These are phyloP conservation scores for Naganishia vishniacii DNA, from an alignment of 768 basidiomycete species.

Conservation along the genomic window DNA sequence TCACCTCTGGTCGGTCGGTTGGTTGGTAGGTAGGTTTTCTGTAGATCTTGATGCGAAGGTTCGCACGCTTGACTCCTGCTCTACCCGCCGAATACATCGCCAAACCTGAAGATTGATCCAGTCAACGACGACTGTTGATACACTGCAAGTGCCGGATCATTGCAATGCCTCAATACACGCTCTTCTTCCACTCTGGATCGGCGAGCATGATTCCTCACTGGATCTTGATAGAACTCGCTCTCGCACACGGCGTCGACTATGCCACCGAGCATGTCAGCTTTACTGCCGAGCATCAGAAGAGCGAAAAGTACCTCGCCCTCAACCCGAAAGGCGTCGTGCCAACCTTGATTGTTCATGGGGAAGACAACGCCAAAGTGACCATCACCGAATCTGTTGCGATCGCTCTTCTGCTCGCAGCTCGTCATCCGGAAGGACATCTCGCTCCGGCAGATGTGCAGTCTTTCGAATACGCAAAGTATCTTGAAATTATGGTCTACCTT, in stretches of 20 bases:
- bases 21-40: no score
- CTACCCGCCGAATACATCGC: no score
- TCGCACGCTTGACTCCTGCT: no score
- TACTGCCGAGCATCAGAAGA: background rate
- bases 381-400: conserved; percentile 25
- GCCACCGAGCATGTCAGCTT: background rate
- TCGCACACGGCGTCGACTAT: background rate
- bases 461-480: conserved; percentile 15
- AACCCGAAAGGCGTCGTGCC: conserved; percentile 28
- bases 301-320: conserved; percentile 5
- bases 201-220: conserved; percentile 18
- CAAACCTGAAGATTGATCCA: no score
- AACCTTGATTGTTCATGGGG: conserved; percentile 1
- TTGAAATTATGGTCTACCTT: conserved; percentile 26
- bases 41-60: no score
- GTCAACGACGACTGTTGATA: no score
- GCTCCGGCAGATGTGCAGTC: conserved; percentile 15
- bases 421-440: conserved; percentile 21
- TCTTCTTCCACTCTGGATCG: conserved; percentile 8
- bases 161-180: conserved; percentile 2
- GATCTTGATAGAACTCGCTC: conserved; percentile 12
- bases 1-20: no score
- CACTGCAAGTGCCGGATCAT: background rate
- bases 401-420: conserved; percentile 23
- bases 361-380: background rate